Evolutionary conservation across 208 protist genomes (phyloP).

Genomic region (Trypanosoma brucei): DNA sequence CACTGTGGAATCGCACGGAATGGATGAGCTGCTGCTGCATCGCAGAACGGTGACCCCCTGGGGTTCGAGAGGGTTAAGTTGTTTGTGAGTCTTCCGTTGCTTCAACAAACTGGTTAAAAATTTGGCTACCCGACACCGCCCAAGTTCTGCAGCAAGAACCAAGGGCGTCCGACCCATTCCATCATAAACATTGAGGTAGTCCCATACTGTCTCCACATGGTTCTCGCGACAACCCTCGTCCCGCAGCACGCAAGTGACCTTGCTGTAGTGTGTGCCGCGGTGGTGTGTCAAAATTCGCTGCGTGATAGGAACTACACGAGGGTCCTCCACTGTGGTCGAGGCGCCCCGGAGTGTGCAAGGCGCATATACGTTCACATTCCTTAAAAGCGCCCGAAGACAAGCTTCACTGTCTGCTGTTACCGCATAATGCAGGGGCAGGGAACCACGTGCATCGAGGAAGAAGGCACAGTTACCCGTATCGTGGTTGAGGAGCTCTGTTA

Average conservation of each 20-base stretch:
- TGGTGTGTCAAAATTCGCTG: background rate
- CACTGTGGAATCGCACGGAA: background rate
- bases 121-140: conserved; percentile 9
- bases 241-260: background rate
- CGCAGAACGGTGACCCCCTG: no score
- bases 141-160: conserved; percentile 26
- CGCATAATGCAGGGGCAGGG: conserved; percentile 46
- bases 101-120: conserved; percentile 8
- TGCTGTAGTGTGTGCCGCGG: background rate
- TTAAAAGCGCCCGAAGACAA: conserved; percentile 10
- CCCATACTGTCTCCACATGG: conserved; percentile 6
- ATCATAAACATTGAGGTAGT: conserved; percentile 22
- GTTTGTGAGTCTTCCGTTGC: background rate
- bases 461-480: conserved; percentile 25
- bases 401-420: conserved; percentile 14
- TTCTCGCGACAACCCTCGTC: background rate
- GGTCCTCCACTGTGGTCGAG: conserved; percentile 6
- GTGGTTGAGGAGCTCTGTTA: conserved; percentile 26
- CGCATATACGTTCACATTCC: conserved; percentile 2
- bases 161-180: conserved; percentile 25
- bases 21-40: background rate
- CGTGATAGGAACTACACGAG: conserved; percentile 11
- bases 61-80: no score
- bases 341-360: conserved; percentile 14
- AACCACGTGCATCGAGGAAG: conserved; percentile 45